Conservation (phyloP, 805 yeast genomes). For the Diddensiella caesifluorescens region DNA sequence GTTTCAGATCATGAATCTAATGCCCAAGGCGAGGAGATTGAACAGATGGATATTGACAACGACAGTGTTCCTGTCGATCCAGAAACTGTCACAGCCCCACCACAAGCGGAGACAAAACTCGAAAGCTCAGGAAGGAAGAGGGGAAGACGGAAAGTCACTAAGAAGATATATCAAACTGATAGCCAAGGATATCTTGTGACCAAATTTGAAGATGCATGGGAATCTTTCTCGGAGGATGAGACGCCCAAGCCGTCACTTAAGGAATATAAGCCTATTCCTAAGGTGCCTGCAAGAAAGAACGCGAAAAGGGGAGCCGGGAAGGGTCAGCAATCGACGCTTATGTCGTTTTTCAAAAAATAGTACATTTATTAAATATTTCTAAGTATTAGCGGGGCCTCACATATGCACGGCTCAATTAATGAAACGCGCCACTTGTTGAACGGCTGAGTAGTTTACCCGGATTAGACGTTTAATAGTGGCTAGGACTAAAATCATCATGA, state of each 20-base stretch:
- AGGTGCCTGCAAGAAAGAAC: constrained; percentile 10
- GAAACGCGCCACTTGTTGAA: no score
- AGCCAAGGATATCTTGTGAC: constrained; percentile 17
- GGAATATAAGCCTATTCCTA: constrained; percentile 5
- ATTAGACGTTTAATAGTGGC: no score
- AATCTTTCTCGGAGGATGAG: constrained; percentile 16
- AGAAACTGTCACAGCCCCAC: not conserved
- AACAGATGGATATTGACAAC: constrained; percentile 3
- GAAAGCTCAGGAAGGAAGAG: constrained; percentile 3
- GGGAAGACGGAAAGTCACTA: constrained; percentile 14
- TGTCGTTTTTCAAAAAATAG: constrained; percentile 20
- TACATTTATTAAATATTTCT: no score
- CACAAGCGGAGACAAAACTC: constrained; percentile 1
- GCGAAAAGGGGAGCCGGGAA: constrained; percentile 8
- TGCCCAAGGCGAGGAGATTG: constrained; percentile 5
- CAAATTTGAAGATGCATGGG: constrained; percentile 16
- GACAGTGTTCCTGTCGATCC: not conserved
- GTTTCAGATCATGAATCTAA: constrained; percentile 1
- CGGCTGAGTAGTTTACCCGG: no score
- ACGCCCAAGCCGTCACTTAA: constrained; percentile 1
- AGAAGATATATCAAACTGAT: constrained; percentile 15
- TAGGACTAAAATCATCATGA: no score
- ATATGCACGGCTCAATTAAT: no score
- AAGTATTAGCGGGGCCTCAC: no score
- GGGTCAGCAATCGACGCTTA: constrained; percentile 14